Evolutionary conservation across 371 early-diverging fungal species (phyloP), one percentile per base, ranked within the genome.

Genomic region (Mortierella sp.): DNA sequence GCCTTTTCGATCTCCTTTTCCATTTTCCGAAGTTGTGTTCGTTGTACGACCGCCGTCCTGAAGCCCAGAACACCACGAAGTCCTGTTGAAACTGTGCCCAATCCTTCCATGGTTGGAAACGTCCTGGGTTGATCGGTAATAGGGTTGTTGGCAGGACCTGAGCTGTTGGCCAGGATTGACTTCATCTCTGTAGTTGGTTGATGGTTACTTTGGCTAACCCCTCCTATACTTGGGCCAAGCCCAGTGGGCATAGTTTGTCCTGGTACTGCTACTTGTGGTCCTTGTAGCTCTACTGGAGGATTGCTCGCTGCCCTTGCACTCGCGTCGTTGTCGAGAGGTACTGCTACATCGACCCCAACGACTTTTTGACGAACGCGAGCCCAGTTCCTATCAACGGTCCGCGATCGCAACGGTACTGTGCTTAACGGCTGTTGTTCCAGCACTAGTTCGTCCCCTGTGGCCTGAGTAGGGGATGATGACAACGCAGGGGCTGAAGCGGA

Each of bases 1-100:
- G 77, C 80, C 68, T 84, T 84, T 54, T 88, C 88, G 28, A 88
- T 84, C 16, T 88, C 88, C 65, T 84, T 88, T 50, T 88, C 88
- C 88, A 88, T 88, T 48, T 79, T 84, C 31, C 84, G 52, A 14
- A 88, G 78, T 48, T 88, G 84, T 11, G 88, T 84, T 54, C 84
- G 74, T 52, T 84, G 88, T 28, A 83, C 80, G 14, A 88, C 88
- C 28, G 82, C 82, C 1, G 84, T 80, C 63, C 82, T 73, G 60
- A 88, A 88, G 9, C 88, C 84, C 2, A 87, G 70, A 45, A 84
- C 84, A 14, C 77, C 76, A 34, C 82, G 76, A n/a, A 80, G 54
- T 0, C 82, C 80, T 13, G 80, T 78, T 5, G 85, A 76, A 8
- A 73, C 74, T 24, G 85, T n/a, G 3, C 81, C 81, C 48, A 77